Evolutionary conservation across 805 yeast species (phyloP), one percentile per base, ranked within the genome.

Genomic region (Yamadazyma phyllophila): DNA sequence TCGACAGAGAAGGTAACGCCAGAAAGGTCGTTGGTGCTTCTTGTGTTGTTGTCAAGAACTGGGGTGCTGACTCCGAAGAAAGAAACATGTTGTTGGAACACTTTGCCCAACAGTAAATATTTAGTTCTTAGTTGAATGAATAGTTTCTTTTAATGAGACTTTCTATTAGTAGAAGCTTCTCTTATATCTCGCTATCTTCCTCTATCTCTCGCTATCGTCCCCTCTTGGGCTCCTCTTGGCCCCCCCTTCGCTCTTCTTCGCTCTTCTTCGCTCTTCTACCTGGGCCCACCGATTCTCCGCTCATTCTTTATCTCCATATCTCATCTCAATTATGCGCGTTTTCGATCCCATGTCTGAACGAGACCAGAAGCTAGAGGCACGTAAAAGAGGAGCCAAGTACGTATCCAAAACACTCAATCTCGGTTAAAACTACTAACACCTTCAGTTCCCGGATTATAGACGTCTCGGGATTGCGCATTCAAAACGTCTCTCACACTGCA

Each of bases 1-100:
- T 92, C 69, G 98, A 94, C 95, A 89, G 97, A 81, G 98, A 94
- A 69, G 99, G 99, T 81, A 90, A 92, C 83, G 97, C 98, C 80
- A 90, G 97, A 84, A 94, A 94, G 89, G 98, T 94, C 67, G 99
- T 94, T 74, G 99, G 99, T 80, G 96, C 97, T 78, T 91, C 98
- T 66, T 92, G 96, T 78, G 97, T 92, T 72, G 99, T 94, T 67
- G 88, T 94, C 83, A 91, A 88, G 85, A 85, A 90, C 96, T 94
- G 98, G 98, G 99, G 99, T 89, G 96, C 89, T 72, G 96, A 90
- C 78, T 86, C 98, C 66, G 92, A 83, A 70, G 99, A 92, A 81
- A 89, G 97, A 81, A 80, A 83, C 81, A 85, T 88, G 78, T 84
- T 94, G 74, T 83, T 94, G 76, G 95, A 90, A 78, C 91, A 89